Evolutionary conservation across 768 basidiomycete genomes (phyloP).

Genomic region (Lentinula sp.): DNA sequence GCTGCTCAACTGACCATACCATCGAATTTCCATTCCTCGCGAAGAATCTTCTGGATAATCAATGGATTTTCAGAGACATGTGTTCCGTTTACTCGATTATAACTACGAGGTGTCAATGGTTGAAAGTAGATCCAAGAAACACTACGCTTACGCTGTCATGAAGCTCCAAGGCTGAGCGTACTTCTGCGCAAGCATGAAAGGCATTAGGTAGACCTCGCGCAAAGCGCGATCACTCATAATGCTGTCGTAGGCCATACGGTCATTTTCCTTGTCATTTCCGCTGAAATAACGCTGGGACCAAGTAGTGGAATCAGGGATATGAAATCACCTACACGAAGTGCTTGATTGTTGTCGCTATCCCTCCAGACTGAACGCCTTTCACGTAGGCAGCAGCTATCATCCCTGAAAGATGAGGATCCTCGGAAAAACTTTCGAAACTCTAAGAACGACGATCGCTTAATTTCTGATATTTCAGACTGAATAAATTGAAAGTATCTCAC

Average conservation of each 20-base stretch:
- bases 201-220: conserved; percentile 68
- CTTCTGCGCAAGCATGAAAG: conserved; percentile 69
- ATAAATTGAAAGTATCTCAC: conserved; percentile 24
- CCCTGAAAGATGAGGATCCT: conserved; percentile 51
- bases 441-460: conserved; percentile 8
- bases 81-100: conserved; percentile 69
- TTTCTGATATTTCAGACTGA: not conserved
- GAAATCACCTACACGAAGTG: conserved; percentile 59
- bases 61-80: conserved; percentile 62
- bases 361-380: conserved; percentile 45
- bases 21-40: conserved; percentile 6
- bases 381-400: conserved; percentile 46
- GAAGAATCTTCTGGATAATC: conserved; percentile 50
- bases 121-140: not conserved
- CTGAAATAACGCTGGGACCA: conserved; percentile 22
- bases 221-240: conserved; percentile 60
- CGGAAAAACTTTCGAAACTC: conserved; percentile 51
- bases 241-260: conserved; percentile 63
- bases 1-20: conserved; percentile 11
- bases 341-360: conserved; percentile 54
- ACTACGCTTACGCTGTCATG: conserved; percentile 55
- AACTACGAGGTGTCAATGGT: conserved; percentile 26
- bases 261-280: conserved; percentile 80
- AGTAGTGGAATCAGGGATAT: not conserved
- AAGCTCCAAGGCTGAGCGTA: conserved; percentile 54